phyloP scores from a whole-genome alignment of 306 rosid genomes.

The Glycine tomentella region DNA sequence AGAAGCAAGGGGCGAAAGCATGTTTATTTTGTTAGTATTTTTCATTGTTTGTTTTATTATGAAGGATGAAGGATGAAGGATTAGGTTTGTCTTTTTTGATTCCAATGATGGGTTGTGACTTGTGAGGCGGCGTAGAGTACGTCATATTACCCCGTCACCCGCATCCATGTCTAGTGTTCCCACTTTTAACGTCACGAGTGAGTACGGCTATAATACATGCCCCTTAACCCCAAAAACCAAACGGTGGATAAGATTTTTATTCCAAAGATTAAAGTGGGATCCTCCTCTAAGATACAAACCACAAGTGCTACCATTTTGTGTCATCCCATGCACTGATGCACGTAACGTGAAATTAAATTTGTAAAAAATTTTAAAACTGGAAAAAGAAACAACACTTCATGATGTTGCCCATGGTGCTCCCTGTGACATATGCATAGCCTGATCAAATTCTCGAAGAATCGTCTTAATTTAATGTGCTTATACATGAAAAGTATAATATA shows the following conservation, averaged over 20 bases:
- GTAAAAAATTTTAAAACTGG: background rate
- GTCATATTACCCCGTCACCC: too few relatives aligned
- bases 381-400: background rate
- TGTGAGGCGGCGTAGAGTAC: too few relatives aligned
- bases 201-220: background rate
- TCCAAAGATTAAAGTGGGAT: background rate
- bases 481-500: background rate
- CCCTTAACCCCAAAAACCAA: background rate
- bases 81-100: too few relatives aligned
- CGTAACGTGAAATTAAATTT: background rate
- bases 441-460: background rate
- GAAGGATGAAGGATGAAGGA: too few relatives aligned
- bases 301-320: background rate
- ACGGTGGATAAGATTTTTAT: conserved; percentile 5
- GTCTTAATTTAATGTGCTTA: background rate
- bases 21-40: too few relatives aligned
- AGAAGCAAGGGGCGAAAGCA: too few relatives aligned
- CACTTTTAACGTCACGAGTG: too few relatives aligned
- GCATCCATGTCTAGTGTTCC: too few relatives aligned
- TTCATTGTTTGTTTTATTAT: too few relatives aligned
- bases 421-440: background rate
- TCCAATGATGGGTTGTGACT: too few relatives aligned
- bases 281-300: background rate
- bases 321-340: conserved; percentile 28
- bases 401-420: background rate